Evolutionary conservation across 192 early-diverging fungal genomes (phyloP).

Genomic region (Rhizophlyctis rosea): DNA sequence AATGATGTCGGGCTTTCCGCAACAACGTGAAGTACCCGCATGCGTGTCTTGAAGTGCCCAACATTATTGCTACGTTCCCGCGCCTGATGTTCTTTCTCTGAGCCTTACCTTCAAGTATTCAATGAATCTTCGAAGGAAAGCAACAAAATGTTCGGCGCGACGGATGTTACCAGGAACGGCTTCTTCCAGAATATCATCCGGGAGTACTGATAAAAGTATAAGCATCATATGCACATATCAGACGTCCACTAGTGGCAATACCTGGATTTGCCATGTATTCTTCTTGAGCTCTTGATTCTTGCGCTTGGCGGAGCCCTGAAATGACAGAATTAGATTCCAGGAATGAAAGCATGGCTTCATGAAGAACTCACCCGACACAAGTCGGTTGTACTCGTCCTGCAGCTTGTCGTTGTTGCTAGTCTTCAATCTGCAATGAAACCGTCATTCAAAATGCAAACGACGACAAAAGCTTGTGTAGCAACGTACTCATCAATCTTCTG

Average conservation of each 20-base stretch:
- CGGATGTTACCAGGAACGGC: conserved; percentile 97
- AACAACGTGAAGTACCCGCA: conserved; percentile 96
- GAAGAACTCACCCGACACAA: conserved; percentile 72
- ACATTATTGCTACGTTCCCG: not conserved
- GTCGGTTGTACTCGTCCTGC: conserved; percentile 80
- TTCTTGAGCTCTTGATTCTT: conserved; percentile 75
- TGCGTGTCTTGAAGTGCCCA: conserved; percentile 61
- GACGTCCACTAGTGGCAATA: conserved; percentile 8
- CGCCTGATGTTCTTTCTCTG: not conserved
- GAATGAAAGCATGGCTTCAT: not conserved
- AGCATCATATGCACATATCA: not conserved
- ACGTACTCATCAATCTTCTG: conserved; percentile 70
- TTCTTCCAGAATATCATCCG: conserved; percentile 88
- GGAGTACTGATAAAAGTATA: conserved; percentile 55
- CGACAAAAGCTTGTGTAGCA: not conserved
- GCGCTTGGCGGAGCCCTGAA: conserved; percentile 68
- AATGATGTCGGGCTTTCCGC: conserved; percentile 95
- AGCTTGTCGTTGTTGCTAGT: conserved; percentile 82
- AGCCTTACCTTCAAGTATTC: conserved; percentile 87
- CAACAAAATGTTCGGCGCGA: conserved; percentile 96
- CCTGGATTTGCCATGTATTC: conserved; percentile 87
- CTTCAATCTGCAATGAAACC: conserved; percentile 62
- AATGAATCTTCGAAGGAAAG: conserved; percentile 91
- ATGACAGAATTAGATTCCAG: no score
- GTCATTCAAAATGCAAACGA: not conserved